Base-by-base conservation (phyloP, 805 yeast genomes). In the Candida peoriensis region DNA sequence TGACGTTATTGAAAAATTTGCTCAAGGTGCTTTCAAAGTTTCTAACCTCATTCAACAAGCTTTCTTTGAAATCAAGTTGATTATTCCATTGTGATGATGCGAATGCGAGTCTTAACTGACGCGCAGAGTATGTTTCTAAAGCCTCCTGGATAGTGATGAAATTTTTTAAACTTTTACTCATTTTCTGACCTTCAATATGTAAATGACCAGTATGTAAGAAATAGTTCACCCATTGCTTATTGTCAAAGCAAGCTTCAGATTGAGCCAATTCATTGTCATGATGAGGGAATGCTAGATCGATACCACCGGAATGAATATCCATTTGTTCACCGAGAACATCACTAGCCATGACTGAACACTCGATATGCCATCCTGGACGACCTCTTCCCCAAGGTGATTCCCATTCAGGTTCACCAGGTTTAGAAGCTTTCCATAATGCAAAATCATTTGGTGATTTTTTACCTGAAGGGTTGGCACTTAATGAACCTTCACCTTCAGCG, bases 311-410 rank as follows among this genome's bases (percentile, higher is more conserved):
- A 58, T 93, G 98, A 47, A 93, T 86, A 60, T 93, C 98, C 72
- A 93, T 83, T 39, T 71, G 70, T 15, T 74, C 61, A 5, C 97
- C 97, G 24, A 84, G 71, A 30, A 89, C 72, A 47, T 88, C 95
- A 34, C 88, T 74, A 2, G 97, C 97, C 98, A 93, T 93, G 15
- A 93, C 98, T 8, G 97, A 88, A 72, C 98, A 93, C 64, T 93
- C 98, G 58, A 93, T 93, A 59, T 93, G 98, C 98, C 98, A 93
- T 4, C 98, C 98, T 11, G 98, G 98, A 59, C 98, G 81, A 34
- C 98, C 98, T 39, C 69, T 69, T 18, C 98, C 98, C 97, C 97
- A 93, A 19, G 90, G 89, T 2, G 96, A 86, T 6, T 70, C 74
- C 97, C 97, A 93, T 31, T 78, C 74, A 17, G 98, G 98, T 64